These are phyloP conservation scores for Schizosaccharomyces osmophilus DNA, from an alignment of 805 yeast species.

Conservation along the genomic window DNA sequence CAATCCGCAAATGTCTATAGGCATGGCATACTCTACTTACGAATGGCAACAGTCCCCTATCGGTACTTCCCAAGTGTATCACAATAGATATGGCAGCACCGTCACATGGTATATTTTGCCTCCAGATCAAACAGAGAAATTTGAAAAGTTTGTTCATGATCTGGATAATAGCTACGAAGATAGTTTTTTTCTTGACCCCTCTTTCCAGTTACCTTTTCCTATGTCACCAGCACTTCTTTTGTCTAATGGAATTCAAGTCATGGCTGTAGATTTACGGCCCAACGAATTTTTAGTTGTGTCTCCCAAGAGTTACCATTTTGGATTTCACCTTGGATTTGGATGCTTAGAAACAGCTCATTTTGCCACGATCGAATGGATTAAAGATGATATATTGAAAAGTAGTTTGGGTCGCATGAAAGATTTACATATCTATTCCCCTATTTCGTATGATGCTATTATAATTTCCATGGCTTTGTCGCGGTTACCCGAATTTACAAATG, in stretches of 20 bases:
- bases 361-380: slow-evolving; percentile 17
- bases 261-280: slow-evolving; percentile 45
- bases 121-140: slow-evolving; percentile 31
- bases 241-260: slow-evolving; percentile 22
- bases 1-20: slow-evolving; percentile 82
- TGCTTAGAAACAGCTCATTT: slow-evolving; percentile 18
- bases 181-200: slow-evolving; percentile 20
- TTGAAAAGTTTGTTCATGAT: slow-evolving; percentile 35
- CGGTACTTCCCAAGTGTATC: slow-evolving; percentile 70
- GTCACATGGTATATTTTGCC: slow-evolving; percentile 93
- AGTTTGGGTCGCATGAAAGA: background rate
- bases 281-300: slow-evolving; percentile 67
- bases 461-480: background rate
- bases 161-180: slow-evolving; percentile 51
- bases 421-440: background rate
- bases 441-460: background rate
- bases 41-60: slow-evolving; percentile 97
- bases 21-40: slow-evolving; percentile 69
- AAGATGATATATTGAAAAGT: slow-evolving; percentile 7
- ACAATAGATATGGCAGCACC: slow-evolving; percentile 71
- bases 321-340: slow-evolving; percentile 71
- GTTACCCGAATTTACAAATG: background rate
- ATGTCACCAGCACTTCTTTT: slow-evolving; percentile 38
- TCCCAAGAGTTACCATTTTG: slow-evolving; percentile 78
- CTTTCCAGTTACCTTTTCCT: slow-evolving; percentile 66